These are phyloP conservation scores for Lentinula novae-zelandiae DNA, from an alignment of 1,284 basidiomycete species.

Conservation along the genomic window DNA sequence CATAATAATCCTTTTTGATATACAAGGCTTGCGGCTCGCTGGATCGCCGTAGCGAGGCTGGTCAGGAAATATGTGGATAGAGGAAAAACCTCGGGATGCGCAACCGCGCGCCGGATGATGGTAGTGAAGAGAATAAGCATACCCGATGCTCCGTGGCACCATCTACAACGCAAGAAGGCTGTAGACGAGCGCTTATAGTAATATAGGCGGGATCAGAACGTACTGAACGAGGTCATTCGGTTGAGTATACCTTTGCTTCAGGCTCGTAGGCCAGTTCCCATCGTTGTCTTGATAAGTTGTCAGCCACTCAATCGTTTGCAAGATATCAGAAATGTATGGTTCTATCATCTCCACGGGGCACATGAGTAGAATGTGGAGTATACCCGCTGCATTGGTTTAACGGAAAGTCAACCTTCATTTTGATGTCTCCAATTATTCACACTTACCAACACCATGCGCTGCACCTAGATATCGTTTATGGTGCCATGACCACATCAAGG, in stretches of 20 bases:
- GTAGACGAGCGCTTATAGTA: not conserved
- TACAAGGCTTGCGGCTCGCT: conserved; percentile 37
- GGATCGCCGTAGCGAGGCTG: conserved; percentile 29
- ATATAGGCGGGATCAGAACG: conserved; percentile 16
- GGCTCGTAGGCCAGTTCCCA: conserved; percentile 50
- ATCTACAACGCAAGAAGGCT: conserved; percentile 28
- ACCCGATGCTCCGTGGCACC: conserved; percentile 56
- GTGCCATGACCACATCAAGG: conserved; percentile 59
- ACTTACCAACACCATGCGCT: conserved; percentile 2
- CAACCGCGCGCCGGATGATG: conserved; percentile 27
- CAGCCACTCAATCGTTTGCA: conserved; percentile 44
- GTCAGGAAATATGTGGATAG: not conserved
- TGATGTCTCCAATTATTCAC: not conserved
- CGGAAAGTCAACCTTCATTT: not conserved
- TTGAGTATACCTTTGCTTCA: conserved; percentile 16
- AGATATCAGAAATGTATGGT: conserved; percentile 36
- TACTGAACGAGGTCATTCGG: conserved; percentile 45
- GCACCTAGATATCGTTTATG: conserved; percentile 24
- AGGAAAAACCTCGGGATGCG: conserved; percentile 18
- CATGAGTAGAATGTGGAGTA: conserved; percentile 45
- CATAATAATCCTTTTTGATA: conserved; percentile 46
- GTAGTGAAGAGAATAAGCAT: conserved; percentile 44
- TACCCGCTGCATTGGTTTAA: conserved; percentile 35
- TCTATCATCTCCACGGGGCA: conserved; percentile 34
- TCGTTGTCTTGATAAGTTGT: conserved; percentile 37